Conservation (phyloP, 176 grass and related monocot genomes). For the Bromus sterilis region DNA sequence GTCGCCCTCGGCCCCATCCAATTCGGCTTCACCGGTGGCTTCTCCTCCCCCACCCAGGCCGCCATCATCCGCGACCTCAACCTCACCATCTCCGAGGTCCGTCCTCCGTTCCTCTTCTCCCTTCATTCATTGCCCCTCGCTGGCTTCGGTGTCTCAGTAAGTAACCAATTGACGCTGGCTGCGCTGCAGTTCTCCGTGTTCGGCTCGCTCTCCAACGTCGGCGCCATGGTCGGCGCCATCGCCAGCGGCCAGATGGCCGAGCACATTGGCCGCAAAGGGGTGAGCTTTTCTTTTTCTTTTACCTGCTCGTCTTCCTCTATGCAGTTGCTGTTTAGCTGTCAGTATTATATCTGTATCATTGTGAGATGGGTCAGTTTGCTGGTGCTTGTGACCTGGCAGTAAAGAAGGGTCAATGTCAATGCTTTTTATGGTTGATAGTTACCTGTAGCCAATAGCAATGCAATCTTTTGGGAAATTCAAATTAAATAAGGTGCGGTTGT, state of each 20-base stretch:
- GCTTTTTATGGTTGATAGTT: background rate
- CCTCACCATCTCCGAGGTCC: conserved; percentile 76
- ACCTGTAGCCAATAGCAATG: background rate
- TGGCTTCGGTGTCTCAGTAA: background rate
- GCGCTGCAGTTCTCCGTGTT: conserved; percentile 79
- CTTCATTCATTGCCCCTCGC: background rate
- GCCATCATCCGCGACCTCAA: conserved; percentile 68
- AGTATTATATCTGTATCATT: background rate
- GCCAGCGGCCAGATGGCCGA: conserved; percentile 92
- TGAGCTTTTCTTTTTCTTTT: background rate
- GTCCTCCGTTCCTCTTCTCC: background rate
- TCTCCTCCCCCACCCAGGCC: conserved; percentile 79
- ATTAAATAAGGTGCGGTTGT: background rate
- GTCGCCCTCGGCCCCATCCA: conserved; percentile 91
- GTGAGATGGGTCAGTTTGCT: background rate
- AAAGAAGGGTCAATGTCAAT: background rate
- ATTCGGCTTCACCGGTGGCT: conserved; percentile 91
- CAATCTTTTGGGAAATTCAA: background rate
- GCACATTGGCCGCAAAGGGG: conserved; percentile 92
- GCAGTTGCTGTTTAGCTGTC: background rate
- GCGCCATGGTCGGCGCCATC: conserved; percentile 90
- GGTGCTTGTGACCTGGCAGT: background rate
- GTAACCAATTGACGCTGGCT: background rate
- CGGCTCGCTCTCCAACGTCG: conserved; percentile 87
- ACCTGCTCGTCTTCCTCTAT: background rate